phyloP scores from a whole-genome alignment of 805 yeast genomes.

The Candida adriatica region DNA sequence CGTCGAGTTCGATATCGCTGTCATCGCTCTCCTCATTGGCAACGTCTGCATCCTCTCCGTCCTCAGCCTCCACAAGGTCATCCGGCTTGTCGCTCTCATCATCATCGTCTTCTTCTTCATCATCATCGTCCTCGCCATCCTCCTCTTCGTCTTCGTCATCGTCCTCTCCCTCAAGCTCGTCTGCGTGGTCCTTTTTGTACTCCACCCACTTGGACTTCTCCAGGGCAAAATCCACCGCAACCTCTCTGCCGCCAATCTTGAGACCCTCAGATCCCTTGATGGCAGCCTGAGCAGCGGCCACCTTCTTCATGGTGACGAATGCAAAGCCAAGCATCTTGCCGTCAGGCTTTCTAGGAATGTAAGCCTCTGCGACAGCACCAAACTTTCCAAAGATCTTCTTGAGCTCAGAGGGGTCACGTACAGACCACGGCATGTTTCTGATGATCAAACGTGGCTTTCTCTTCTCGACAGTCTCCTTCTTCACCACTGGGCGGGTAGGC shows the following conservation, averaged over 20 bases:
- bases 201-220: slow-evolving; percentile 81
- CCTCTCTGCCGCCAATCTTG: slow-evolving; percentile 83
- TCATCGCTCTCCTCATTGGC: slow-evolving; percentile 24
- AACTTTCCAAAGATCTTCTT: slow-evolving; percentile 63
- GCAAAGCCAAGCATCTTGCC: slow-evolving; percentile 95
- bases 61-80: slow-evolving; percentile 12
- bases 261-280: slow-evolving; percentile 68
- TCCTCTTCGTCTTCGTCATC: slow-evolving; percentile 30
- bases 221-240: slow-evolving; percentile 90
- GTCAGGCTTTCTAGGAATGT: slow-evolving; percentile 80
- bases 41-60: slow-evolving; percentile 22
- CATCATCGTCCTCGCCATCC: slow-evolving; percentile 27
- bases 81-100: slow-evolving; percentile 12
- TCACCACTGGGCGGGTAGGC: not conserved
- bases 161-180: slow-evolving; percentile 34
- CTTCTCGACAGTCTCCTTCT: slow-evolving; percentile 42
- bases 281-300: slow-evolving; percentile 71
- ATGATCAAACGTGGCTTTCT: slow-evolving; percentile 83
- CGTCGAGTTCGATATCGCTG: slow-evolving; percentile 24
- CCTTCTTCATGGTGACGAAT: slow-evolving; percentile 82
- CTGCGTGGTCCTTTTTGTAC: slow-evolving; percentile 38
- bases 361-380: slow-evolving; percentile 85
- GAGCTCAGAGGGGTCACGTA: slow-evolving; percentile 68
- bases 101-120: slow-evolving; percentile 24
- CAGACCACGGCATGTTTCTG: slow-evolving; percentile 94